Evolutionary conservation across 2,329 filamentous ascomycete genomes (phyloP).

Genomic region (Geoglossum cookeanum): DNA sequence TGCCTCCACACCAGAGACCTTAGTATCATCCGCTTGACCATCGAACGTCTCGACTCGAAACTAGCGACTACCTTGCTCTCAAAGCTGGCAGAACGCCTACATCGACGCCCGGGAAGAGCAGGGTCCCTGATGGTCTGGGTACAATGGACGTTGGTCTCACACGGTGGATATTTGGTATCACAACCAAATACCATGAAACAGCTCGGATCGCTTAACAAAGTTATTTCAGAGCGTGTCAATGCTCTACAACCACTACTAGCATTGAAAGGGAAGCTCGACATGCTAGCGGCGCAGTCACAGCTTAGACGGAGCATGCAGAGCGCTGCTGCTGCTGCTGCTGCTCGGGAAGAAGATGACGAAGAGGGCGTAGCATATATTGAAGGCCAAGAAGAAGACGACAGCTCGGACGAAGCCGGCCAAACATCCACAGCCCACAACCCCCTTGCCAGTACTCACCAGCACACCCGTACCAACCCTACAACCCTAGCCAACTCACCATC

Average conservation of each 20-base stretch:
- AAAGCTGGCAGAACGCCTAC: conserved; percentile 70
- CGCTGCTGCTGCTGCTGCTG: conserved; percentile 32
- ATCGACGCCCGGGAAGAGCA: conserved; percentile 72
- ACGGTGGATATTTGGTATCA: conserved; percentile 76
- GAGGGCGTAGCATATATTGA: conserved; percentile 75
- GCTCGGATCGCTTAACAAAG: conserved; percentile 62
- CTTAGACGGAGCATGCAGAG: conserved; percentile 52
- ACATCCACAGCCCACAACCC: conserved; percentile 8
- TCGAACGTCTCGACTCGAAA: conserved; percentile 73
- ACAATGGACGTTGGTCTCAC: conserved; percentile 81
- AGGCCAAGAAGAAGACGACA: conserved; percentile 48
- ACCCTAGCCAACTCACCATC: neutral
- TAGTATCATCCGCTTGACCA: conserved; percentile 64
- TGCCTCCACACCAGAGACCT: conserved; percentile 69
- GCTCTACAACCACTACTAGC: conserved; percentile 67
- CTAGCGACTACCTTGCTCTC: conserved; percentile 63
- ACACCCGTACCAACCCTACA: neutral
- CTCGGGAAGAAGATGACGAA: conserved; percentile 41
- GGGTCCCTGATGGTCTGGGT: conserved; percentile 88
- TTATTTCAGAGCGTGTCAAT: conserved; percentile 69
- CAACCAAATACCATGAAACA: conserved; percentile 68
- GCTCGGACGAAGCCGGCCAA: conserved; percentile 20
- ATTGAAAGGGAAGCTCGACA: conserved; percentile 86
- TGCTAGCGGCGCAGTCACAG: conserved; percentile 79
- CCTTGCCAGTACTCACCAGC: neutral